A percentile compares a stretch with the other conserved stretches of the same genome.
phyloP scores from a whole-genome alignment of 805 yeast genomes.

The Tetrapisispora namnaoensis region DNA sequence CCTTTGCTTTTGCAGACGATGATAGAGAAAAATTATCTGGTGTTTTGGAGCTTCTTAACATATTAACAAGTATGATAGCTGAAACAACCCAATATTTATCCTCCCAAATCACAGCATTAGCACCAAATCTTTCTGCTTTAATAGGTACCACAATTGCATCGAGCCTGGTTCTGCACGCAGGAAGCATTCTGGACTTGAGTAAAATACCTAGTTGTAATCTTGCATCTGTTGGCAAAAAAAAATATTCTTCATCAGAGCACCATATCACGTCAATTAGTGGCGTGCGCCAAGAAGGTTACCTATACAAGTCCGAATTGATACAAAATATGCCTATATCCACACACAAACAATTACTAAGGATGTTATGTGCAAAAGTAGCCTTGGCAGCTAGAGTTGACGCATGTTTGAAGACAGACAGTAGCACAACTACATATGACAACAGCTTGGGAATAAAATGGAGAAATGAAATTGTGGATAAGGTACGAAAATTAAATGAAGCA shows the following conservation, averaged over 20 bases:
- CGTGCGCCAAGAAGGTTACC: slow-evolving; percentile 56
- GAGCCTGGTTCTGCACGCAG: slow-evolving; percentile 55
- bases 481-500: slow-evolving; percentile 67
- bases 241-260: slow-evolving; percentile 25
- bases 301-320: slow-evolving; percentile 52
- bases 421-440: slow-evolving; percentile 34
- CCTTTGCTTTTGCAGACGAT: slow-evolving; percentile 21
- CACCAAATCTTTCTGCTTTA: slow-evolving; percentile 72
- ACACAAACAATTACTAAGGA: slow-evolving; percentile 62
- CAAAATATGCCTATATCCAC: slow-evolving; percentile 49
- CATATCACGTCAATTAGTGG: slow-evolving; percentile 32
- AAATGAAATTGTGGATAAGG: slow-evolving; percentile 48
- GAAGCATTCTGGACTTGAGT: slow-evolving; percentile 59
- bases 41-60: slow-evolving; percentile 35
- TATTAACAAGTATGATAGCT: slow-evolving; percentile 35
- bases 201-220: slow-evolving; percentile 75
- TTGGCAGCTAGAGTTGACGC: slow-evolving; percentile 79
- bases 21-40: slow-evolving; percentile 33
- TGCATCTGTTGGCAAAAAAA: slow-evolving; percentile 58
- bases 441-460: slow-evolving; percentile 49
- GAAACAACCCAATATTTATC: slow-evolving; percentile 47
- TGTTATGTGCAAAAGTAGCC: slow-evolving; percentile 67
- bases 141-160: slow-evolving; percentile 68
- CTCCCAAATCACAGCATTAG: slow-evolving; percentile 44
- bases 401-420: slow-evolving; percentile 23